Base-by-base conservation (phyloP, 768 basidiomycete genomes). In the Tephrocybe sp. region DNA sequence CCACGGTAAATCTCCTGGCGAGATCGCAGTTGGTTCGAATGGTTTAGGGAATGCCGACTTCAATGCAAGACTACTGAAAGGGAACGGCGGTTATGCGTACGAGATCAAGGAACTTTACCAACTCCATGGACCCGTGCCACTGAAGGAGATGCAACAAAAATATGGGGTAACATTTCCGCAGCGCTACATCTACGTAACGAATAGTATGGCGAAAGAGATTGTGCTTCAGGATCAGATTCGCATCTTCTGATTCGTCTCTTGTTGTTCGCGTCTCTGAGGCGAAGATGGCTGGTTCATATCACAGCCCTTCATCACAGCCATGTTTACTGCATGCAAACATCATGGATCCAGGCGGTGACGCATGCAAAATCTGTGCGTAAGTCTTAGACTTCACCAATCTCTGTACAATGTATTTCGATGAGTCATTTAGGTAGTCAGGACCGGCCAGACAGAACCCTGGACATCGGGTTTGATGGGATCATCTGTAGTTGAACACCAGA, bases 401-500 rank as follows among this genome's bases (percentile, higher is more conserved):
- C 34, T 36, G 4, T 4, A 7, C 11, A 5, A 5, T 15, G 8
- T 36, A 36, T 4, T 36, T 5, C 15, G 5, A 36, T 15, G 15
- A 36, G 15, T 14, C 28, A 30, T 36, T 14, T 17, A 36, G 14
- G 5, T 39, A 5, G 4, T 21, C 10, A 21, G 3, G 20, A 17
- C 32, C 9, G 18, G 7, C 47, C 30, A 12, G 33, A 43, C n/a
- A 2, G 18, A 30, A 14, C 21, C 42, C 38, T 39, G 12, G 3
- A 28, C 14, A 3, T 17, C 3, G 60, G 58, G 36, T 30, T 56
- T 14, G 67, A 67, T 3, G 67, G 67, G 18, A 59, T 51, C 74
- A 76, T 74, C 49, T 68, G 66, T 43, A 72, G 56, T 41, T 78
- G 77, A 18, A 68, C 67, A 1, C 71, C 75, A 33, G 75, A 71